Evolutionary conservation across 2,329 filamentous ascomycete genomes (phyloP).

Genomic region (Moelleriella libera): DNA sequence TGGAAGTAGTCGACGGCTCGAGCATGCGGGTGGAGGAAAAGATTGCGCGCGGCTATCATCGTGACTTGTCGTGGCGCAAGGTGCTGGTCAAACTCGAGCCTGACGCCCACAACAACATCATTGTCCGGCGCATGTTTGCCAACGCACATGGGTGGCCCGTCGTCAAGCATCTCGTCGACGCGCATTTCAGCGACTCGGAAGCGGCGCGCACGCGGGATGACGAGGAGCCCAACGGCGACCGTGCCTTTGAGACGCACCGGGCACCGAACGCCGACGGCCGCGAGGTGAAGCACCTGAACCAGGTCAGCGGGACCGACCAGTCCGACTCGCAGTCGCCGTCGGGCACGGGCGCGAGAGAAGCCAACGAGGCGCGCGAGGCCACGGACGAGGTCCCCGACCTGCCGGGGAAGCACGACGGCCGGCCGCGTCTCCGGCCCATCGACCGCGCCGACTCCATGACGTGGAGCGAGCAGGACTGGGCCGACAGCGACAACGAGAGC

Average conservation of each 20-base stretch:
- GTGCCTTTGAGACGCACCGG: constrained; percentile 45
- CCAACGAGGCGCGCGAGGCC: constrained; percentile 15
- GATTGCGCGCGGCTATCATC: constrained; percentile 90
- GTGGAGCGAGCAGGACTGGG: constrained; percentile 55
- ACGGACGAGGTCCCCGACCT: constrained; percentile 32
- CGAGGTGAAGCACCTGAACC: constrained; percentile 37
- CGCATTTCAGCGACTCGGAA: constrained; percentile 70
- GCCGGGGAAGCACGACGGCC: constrained; percentile 15
- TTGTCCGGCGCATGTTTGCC: constrained; percentile 89
- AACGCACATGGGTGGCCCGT: constrained; percentile 98
- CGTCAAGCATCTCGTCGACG: constrained; percentile 84
- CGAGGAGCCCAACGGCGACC: constrained; percentile 51
- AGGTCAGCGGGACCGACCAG: constrained; percentile 5
- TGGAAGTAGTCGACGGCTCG: constrained; percentile 37
- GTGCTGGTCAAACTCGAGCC: constrained; percentile 91
- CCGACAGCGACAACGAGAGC: constrained; percentile 35
- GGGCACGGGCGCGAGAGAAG: constrained; percentile 4
- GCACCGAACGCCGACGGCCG: constrained; percentile 48
- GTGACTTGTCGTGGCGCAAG: constrained; percentile 86
- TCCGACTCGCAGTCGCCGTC: constrained; percentile 12
- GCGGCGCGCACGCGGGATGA: constrained; percentile 51
- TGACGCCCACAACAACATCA: constrained; percentile 96
- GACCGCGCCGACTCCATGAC: constrained; percentile 37
- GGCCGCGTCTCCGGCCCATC: constrained; percentile 5
- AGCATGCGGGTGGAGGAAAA: constrained; percentile 92